Evolutionary conservation across 805 yeast genomes (phyloP).

Genomic region (Monosporozyma solicola): DNA sequence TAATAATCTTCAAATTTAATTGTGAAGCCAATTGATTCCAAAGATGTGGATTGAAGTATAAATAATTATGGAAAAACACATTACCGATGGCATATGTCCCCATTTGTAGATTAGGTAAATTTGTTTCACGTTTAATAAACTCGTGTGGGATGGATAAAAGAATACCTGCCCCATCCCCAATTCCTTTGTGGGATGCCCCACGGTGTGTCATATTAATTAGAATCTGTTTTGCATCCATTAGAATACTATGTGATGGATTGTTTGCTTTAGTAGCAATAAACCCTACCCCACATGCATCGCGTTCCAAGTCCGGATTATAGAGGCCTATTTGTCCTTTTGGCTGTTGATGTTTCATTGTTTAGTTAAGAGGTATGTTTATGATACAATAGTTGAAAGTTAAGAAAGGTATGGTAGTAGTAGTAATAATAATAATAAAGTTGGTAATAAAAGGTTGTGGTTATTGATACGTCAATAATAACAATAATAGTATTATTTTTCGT

Average conservation of each 20-base stretch:
- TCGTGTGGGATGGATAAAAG: constrained; percentile 87
- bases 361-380: neutral
- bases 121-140: constrained; percentile 78
- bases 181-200: constrained; percentile 97
- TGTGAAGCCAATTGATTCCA: constrained; percentile 56
- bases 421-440: constrained; percentile 47
- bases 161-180: constrained; percentile 99
- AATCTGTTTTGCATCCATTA: constrained; percentile 78
- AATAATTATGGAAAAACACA: constrained; percentile 52
- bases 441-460: no score
- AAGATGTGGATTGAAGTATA: constrained; percentile 2
- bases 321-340: constrained; percentile 55
- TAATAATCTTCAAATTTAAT: constrained; percentile 73
- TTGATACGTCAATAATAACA: no score
- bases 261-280: constrained; percentile 94
- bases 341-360: neutral
- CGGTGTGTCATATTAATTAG: constrained; percentile 98
- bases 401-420: neutral
- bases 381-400: neutral
- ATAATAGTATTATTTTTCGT: no score
- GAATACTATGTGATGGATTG: constrained; percentile 76
- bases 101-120: constrained; percentile 51
- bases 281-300: constrained; percentile 98
- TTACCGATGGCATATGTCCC: constrained; percentile 92
- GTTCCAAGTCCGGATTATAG: constrained; percentile 87